A percentile compares a stretch with the other conserved stretches of the same genome.
Conservation (phyloP, 2,329 filamentous ascomycete species). For the Trichoderma guizhouense region DNA sequence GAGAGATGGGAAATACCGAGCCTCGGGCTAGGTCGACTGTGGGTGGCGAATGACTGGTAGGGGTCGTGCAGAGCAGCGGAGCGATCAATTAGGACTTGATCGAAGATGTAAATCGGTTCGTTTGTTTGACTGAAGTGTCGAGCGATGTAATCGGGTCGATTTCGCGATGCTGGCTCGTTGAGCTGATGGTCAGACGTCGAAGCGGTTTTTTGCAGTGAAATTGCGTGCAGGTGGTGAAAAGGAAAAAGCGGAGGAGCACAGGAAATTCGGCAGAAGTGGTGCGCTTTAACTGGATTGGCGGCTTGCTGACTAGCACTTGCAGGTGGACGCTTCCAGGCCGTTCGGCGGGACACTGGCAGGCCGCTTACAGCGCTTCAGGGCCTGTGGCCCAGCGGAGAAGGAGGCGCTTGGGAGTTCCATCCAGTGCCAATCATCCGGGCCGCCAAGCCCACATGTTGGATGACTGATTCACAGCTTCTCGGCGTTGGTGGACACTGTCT, state of each 20-base stretch:
- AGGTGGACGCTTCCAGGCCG: background rate
- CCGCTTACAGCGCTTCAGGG: conserved; percentile 11
- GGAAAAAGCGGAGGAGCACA: background rate
- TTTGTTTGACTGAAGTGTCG: background rate
- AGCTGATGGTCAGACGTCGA: background rate
- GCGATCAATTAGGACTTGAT: background rate
- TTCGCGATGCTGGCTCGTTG: background rate
- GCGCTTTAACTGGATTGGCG: background rate
- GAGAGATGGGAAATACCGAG: conserved; percentile 9
- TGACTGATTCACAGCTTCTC: background rate
- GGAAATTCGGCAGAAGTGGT: background rate
- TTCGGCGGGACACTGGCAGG: background rate
- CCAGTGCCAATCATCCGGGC: conserved; percentile 12
- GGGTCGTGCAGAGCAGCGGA: background rate
- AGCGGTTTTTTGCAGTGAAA: background rate
- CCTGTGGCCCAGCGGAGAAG: background rate
- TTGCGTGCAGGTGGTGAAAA: background rate
- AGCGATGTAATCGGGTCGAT: background rate
- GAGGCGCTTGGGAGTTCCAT: background rate
- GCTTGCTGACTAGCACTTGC: background rate
- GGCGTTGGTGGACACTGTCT: conserved; percentile 1
- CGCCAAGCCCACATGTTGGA: conserved; percentile 7
- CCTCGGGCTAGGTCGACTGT: conserved; percentile 17
- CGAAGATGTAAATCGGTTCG: background rate
- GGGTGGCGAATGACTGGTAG: conserved; percentile 8